Base-by-base conservation (phyloP, 179 eudicot species). In the Heliamphora pulchella region DNA sequence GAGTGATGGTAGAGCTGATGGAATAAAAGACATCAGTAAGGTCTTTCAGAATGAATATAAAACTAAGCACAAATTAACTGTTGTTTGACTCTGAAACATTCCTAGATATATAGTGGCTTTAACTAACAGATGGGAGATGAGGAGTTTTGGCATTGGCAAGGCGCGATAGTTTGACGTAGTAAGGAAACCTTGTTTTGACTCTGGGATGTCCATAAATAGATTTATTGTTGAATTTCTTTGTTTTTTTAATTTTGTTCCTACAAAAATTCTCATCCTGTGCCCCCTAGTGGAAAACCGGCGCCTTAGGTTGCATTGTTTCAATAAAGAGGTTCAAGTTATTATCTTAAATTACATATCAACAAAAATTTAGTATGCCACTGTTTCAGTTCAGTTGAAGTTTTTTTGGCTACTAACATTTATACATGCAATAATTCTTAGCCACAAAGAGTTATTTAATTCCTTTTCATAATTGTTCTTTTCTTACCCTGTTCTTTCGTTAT, bases 71-170 rank as follows among this genome's bases (percentile, higher is more conserved):
- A 8, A 59, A 3, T 6, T 59, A 59, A 44, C 47, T 58, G 20
- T 14, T 43, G 53, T 47, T 41, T 54, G 41, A 57, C 7, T 3
- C 76, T 2, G n/a, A 55, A 51, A n/a, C 17, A 72, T 50, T 72
- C 76, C 59, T 72, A 43, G 61, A 22, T 41, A 8, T 75, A 14
- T n/a, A n/a, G 53, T 75, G 15, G 31, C 66, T 75, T 51, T 72
- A 54, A 18, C 55, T 8, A n/a, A n/a, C n/a, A n/a, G 20, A 17
- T 55, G 11, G 48, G 20, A 57, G 78, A 51, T 59, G 65, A 58
- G 39, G 41, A 43, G 53, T n/a, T 75, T 75, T 75, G 53, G 53
- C 77, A 75, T 59, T 75, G 68, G 53, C n/a, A 43, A 62, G 44
- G 57, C 43, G 46, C 47, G 70, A 47, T 15, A 75, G 14, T 75